These are phyloP conservation scores for Cladophialophora immunda DNA, from an alignment of 2,329 filamentous ascomycete genomes.

Conservation along the genomic window DNA sequence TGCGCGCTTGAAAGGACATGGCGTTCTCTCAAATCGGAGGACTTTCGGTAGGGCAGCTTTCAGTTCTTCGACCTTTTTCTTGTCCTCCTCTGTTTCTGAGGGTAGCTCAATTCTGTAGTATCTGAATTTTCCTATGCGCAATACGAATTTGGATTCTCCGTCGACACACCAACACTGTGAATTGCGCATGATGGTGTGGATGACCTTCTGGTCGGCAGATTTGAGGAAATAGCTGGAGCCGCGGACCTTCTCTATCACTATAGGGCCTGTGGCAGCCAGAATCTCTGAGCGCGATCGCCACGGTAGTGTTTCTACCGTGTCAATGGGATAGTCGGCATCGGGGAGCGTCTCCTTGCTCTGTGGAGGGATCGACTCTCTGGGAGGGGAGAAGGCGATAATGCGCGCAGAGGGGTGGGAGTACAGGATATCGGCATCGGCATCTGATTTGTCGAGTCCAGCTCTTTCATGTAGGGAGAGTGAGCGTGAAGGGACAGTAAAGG, in stretches of 20 bases:
- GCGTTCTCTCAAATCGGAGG: constrained; percentile 85
- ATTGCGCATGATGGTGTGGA: constrained; percentile 86
- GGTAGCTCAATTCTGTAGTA: constrained; percentile 94
- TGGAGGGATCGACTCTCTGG: constrained; percentile 41
- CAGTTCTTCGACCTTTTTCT: constrained; percentile 70
- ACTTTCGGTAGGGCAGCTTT: constrained; percentile 75
- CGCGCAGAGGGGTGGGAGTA: constrained; percentile 77
- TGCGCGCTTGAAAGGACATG: constrained; percentile 81
- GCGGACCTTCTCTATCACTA: constrained; percentile 85
- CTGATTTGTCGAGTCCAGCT: constrained; percentile 42
- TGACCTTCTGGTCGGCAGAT: constrained; percentile 72
- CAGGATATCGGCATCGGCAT: constrained; percentile 56
- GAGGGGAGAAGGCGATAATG: constrained; percentile 71
- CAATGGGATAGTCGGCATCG: constrained; percentile 58
- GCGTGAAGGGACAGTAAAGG: constrained; percentile 38
- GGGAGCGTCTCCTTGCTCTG: constrained; percentile 51
- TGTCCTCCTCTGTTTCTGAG: constrained; percentile 69
- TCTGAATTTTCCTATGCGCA: constrained; percentile 81
- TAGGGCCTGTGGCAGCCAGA: constrained; percentile 80
- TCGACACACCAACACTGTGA: constrained; percentile 96
- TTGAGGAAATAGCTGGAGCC: constrained; percentile 88
- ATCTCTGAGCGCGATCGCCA: constrained; percentile 81
- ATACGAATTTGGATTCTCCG: constrained; percentile 82
- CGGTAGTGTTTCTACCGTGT: constrained; percentile 70
- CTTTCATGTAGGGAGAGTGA: constrained; percentile 37